Conservation (phyloP, 2,329 filamentous ascomycete genomes). For the Penicillium italicum region DNA sequence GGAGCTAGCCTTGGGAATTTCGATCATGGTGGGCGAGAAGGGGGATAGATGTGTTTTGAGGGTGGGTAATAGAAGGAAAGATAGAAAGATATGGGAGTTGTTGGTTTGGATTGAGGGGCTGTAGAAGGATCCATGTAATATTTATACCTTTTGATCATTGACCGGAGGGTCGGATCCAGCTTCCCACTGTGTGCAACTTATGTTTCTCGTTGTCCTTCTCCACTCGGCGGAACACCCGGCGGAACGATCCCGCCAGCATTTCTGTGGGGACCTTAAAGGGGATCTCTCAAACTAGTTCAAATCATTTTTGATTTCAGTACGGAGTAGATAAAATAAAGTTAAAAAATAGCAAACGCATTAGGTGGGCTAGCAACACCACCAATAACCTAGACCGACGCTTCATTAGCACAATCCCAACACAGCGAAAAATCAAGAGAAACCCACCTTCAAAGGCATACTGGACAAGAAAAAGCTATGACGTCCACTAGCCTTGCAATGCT, state of each 20-base stretch:
- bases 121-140: neutral
- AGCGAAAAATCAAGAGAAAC: neutral
- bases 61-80: neutral
- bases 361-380: constrained; percentile 24
- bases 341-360: constrained; percentile 26
- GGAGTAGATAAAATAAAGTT: neutral
- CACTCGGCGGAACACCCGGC: constrained; percentile 1
- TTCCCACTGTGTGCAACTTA: neutral
- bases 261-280: neutral
- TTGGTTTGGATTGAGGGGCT: neutral
- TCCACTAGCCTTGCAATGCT: constrained; percentile 27
- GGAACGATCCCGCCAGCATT: constrained; percentile 1
- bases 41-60: neutral
- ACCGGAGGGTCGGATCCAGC: neutral
- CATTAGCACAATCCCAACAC: neutral
- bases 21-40: constrained; percentile 32
- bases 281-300: neutral
- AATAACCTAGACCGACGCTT: constrained; percentile 13
- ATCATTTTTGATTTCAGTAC: neutral
- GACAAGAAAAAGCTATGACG: constrained; percentile 36
- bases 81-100: neutral
- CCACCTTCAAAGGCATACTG: constrained; percentile 33
- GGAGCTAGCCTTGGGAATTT: constrained; percentile 32
- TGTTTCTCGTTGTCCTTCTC: neutral
- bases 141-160: neutral